Conservation (phyloP, 768 basidiomycete species). For the Collybia sp. region DNA sequence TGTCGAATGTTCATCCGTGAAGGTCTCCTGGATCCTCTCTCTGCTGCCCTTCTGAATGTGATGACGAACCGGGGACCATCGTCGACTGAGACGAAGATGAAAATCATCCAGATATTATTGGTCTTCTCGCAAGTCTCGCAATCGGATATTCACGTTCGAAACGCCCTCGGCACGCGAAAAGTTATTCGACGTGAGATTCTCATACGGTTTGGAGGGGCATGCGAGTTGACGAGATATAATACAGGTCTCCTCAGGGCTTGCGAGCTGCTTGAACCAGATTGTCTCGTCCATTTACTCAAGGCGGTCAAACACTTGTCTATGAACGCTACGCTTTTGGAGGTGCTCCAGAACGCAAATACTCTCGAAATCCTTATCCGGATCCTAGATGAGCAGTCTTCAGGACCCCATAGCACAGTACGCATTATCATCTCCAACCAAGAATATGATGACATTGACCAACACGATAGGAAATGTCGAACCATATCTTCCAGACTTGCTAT, state of each 20-base stretch:
- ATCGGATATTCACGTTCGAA: constrained; percentile 88
- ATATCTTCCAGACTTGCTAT: constrained; percentile 96
- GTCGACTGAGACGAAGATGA: constrained; percentile 73
- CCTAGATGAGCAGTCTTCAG: constrained; percentile 74
- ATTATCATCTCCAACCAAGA: background rate
- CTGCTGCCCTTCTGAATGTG: constrained; percentile 84
- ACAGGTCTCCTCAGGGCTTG: constrained; percentile 85
- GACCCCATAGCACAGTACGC: constrained; percentile 77
- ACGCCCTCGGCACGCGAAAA: constrained; percentile 86
- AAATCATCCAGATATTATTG: constrained; percentile 84
- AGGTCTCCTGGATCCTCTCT: constrained; percentile 89
- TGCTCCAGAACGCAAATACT: constrained; percentile 93
- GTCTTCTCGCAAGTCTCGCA: constrained; percentile 98
- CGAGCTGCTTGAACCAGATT: constrained; percentile 81
- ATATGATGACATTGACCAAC: constrained; percentile 2
- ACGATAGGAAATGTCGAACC: constrained; percentile 89
- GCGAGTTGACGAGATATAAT: background rate
- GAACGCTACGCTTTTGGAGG: constrained; percentile 84
- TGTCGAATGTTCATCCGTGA: constrained; percentile 98
- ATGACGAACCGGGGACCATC: constrained; percentile 67
- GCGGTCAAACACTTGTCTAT: constrained; percentile 96
- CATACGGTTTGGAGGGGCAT: background rate
- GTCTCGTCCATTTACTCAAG: constrained; percentile 86
- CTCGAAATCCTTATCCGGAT: constrained; percentile 88
- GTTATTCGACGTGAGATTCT: constrained; percentile 74